Evolutionary conservation across 345 rosid species (phyloP).

Genomic region (Moricandia arvensis): DNA sequence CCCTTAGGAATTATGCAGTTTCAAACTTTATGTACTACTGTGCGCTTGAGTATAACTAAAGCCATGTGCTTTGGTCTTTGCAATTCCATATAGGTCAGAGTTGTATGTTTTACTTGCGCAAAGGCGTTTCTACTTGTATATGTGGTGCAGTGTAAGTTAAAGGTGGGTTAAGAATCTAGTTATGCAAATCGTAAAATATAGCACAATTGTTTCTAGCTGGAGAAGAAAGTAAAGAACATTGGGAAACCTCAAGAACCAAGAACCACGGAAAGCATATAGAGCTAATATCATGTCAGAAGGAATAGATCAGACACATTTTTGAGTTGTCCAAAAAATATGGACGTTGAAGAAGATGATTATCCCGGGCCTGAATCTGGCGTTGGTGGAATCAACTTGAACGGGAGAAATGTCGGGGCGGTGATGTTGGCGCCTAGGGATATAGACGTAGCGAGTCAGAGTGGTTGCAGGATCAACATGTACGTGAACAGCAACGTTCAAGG

Average conservation of each 20-base stretch:
- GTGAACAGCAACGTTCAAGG: constrained; percentile 62
- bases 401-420: constrained; percentile 61
- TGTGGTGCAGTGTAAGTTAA: not conserved
- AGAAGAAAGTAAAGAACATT: constrained; percentile 22
- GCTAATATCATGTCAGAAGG: constrained; percentile 13
- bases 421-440: constrained; percentile 45
- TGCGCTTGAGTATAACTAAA: constrained; percentile 8
- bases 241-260: constrained; percentile 13
- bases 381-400: constrained; percentile 43
- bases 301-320: constrained; percentile 19
- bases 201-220: constrained; percentile 26
- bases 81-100: not conserved
- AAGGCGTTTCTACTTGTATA: not conserved
- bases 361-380: not conserved
- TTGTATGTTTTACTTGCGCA: not conserved
- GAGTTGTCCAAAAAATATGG: constrained; percentile 19
- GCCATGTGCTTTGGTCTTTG: constrained; percentile 21
- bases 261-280: constrained; percentile 11
- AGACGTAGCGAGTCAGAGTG: constrained; percentile 37
- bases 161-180: constrained; percentile 1
- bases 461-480: constrained; percentile 56
- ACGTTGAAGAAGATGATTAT: constrained; percentile 27
- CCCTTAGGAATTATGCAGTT: constrained; percentile 21
- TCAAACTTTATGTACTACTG: constrained; percentile 24
- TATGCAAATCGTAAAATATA: constrained; percentile 10